Evolutionary conservation across 441 rosid species (phyloP), one percentile per base, ranked within the genome.

Genomic region (Francoa sonchifolia): DNA sequence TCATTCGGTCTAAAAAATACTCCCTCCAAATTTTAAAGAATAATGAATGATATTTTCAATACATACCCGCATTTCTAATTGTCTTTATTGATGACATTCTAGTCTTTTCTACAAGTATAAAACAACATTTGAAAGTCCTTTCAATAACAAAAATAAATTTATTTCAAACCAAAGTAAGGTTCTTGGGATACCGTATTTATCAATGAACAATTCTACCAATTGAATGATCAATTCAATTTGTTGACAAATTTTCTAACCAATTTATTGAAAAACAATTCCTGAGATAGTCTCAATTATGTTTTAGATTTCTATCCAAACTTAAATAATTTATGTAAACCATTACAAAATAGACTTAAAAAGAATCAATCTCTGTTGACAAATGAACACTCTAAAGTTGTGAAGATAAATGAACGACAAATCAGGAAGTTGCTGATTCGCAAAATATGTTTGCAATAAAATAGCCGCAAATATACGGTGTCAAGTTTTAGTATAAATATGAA

Each of bases 241-340:
- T 16, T 0, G 19, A 16, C 2, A 40, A 22, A 21, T 40, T 40
- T 22, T 30, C 31, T 0, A 10, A 40, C 22, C 7, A n/a, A 22
- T 9, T 40, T 20, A 1, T n/a, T 10, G 29, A 40, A 6, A 40
- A 40, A n/a, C 44, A 40, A 40, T 12, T 40, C 1, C 44, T 20
- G 22, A 40, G 30, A 7, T 40, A 40, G 44, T 22, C 6, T 40
- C 10, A 40, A 40, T 8, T 40, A 40, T 40, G 44, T 40, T 6
- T 12, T 20, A 20, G 44, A 40, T 10, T 40, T 40, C 4, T 21
- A 6, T 7, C 31, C 15, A 0, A 20, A 22, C 12, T 1, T 40
- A 0, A 40, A 21, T 21, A 26, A 1, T 0, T 10, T 40, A 2
- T 20, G 27, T 4, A 41, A 41, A 41, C 45, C 45, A 1, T 10